These are phyloP conservation scores for Candida takata DNA, from an alignment of 805 yeast genomes.

Conservation along the genomic window DNA sequence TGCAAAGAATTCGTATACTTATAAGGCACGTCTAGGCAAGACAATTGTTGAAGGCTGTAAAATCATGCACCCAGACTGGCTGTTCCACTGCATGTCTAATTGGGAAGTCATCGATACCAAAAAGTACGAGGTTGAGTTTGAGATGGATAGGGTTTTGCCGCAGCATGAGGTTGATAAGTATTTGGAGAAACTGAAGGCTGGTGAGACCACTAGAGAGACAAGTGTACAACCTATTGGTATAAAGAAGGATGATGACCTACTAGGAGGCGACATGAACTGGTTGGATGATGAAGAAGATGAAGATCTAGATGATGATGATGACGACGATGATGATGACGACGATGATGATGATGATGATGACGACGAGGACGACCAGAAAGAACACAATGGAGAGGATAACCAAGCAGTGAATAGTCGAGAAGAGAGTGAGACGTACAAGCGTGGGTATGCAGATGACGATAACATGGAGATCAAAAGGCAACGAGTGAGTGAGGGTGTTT, in stretches of 20 bases:
- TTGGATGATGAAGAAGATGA: conserved; percentile 38
- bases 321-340: conserved; percentile 11
- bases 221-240: conserved; percentile 30
- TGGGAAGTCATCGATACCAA: conserved; percentile 73
- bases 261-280: conserved; percentile 25
- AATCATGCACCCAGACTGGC: conserved; percentile 90
- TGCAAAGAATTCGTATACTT: conserved; percentile 72
- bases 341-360: conserved; percentile 8
- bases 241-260: conserved; percentile 35
- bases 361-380: too few species aligned
- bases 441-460: conserved; percentile 12
- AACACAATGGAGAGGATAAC: conserved; percentile 5
- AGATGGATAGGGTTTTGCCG: conserved; percentile 37
- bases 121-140: conserved; percentile 48
- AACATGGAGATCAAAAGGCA: conserved; percentile 28
- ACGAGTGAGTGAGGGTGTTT: conserved; percentile 22
- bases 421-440: neutral
- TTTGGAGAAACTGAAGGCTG: conserved; percentile 24
- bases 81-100: conserved; percentile 72
- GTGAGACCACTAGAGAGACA: neutral
- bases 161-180: conserved; percentile 32
- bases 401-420: too few species aligned
- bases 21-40: conserved; percentile 77
- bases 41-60: conserved; percentile 51
- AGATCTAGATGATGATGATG: conserved; percentile 25